Evolutionary conservation across 441 rosid species (phyloP).

Genomic region (Pelargonium australe): DNA sequence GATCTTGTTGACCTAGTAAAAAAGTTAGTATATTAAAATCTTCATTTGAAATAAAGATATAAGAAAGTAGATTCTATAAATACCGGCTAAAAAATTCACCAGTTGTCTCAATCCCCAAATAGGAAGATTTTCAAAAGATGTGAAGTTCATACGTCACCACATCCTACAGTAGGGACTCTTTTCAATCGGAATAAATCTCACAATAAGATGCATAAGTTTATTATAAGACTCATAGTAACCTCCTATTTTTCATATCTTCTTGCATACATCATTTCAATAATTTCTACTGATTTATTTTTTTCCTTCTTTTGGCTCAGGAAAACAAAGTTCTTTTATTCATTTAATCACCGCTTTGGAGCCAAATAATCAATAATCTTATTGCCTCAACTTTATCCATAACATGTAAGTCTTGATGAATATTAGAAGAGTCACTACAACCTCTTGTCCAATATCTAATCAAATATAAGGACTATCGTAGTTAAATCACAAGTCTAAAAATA

Average conservation of each 20-base stretch:
- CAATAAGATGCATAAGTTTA: neutral
- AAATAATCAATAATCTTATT: no score
- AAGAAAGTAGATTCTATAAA: constrained; percentile 1
- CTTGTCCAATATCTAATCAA: no score
- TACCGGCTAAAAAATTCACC: constrained; percentile 1
- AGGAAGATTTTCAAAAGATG: neutral
- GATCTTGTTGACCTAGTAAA: constrained; percentile 43
- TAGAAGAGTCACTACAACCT: no score
- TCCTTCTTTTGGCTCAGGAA: neutral
- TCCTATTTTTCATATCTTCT: neutral
- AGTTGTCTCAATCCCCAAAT: constrained; percentile 4
- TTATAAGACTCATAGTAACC: neutral
- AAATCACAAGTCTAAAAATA: no score
- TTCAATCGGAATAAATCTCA: neutral
- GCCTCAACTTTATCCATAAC: no score
- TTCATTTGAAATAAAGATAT: constrained; percentile 14
- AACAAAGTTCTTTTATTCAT: no score
- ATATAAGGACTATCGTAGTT: no score
- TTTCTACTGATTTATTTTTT: neutral
- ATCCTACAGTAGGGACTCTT: neutral
- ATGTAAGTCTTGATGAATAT: no score
- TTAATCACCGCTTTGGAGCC: no score
- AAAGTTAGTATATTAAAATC: constrained; percentile 24
- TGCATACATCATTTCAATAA: neutral
- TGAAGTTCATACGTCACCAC: neutral